These are phyloP conservation scores for Pythium periplocum DNA, from an alignment of 352 stramenopile species.

Conservation along the genomic window DNA sequence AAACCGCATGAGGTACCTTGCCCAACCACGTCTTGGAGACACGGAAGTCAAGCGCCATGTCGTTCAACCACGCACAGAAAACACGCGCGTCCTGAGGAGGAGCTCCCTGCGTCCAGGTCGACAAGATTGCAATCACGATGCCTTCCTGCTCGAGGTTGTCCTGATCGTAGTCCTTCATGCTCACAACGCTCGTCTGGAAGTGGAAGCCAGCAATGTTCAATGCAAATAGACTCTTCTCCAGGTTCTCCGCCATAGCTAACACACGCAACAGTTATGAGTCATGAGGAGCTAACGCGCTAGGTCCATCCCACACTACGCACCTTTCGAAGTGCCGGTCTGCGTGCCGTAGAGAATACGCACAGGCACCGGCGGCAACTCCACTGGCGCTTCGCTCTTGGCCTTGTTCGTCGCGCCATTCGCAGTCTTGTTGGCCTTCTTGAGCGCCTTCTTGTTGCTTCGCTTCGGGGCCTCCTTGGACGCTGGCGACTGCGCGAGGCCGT, in stretches of 20 bases:
- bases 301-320: slow-evolving; percentile 17
- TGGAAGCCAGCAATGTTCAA: slow-evolving; percentile 75
- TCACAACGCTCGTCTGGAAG: slow-evolving; percentile 81
- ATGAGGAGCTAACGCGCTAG: background rate
- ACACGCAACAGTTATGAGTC: slow-evolving; percentile 1
- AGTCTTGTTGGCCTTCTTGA: slow-evolving; percentile 16
- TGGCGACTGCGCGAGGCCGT: slow-evolving; percentile 5
- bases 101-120: slow-evolving; percentile 78
- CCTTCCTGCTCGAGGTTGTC: slow-evolving; percentile 87
- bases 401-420: slow-evolving; percentile 9
- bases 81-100: slow-evolving; percentile 69
- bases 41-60: slow-evolving; percentile 88
- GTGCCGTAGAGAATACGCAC: slow-evolving; percentile 86
- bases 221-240: slow-evolving; percentile 77
- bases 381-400: slow-evolving; percentile 12
- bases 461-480: slow-evolving; percentile 10
- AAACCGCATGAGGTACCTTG: slow-evolving; percentile 70
- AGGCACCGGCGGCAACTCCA: slow-evolving; percentile 31
- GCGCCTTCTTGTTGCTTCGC: slow-evolving; percentile 13
- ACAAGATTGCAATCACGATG: slow-evolving; percentile 81
- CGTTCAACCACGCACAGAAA: slow-evolving; percentile 83
- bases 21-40: slow-evolving; percentile 79
- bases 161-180: slow-evolving; percentile 86
- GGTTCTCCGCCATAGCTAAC: slow-evolving; percentile 57
- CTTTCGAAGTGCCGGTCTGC: slow-evolving; percentile 79